Conservation (phyloP, 1,284 basidiomycete species). For the Pascua guehoae region DNA sequence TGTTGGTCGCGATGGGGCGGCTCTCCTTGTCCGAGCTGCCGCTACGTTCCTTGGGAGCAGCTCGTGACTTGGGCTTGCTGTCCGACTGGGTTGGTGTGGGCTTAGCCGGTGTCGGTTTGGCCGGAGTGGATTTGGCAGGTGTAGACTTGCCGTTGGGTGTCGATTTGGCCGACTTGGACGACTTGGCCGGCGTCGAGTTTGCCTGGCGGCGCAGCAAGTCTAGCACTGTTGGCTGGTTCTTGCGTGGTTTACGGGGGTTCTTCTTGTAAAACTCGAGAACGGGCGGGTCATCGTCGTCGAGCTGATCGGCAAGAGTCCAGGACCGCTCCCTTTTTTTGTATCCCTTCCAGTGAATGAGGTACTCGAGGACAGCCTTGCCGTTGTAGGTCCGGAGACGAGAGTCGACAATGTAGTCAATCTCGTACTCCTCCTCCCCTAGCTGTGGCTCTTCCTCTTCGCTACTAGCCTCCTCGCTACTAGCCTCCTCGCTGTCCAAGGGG, state of each 20-base stretch:
- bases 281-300: slow-evolving; percentile 47
- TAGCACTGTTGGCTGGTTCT: slow-evolving; percentile 2
- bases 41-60: background rate
- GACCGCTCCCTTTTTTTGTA: slow-evolving; percentile 30
- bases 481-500: background rate
- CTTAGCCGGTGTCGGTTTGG: background rate
- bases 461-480: background rate
- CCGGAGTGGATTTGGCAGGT: background rate
- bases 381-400: slow-evolving; percentile 23
- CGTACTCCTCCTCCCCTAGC: slow-evolving; percentile 36
- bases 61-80: background rate
- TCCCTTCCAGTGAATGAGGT: slow-evolving; percentile 38
- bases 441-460: slow-evolving; percentile 7
- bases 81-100: background rate
- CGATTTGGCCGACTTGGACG: background rate
- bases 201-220: slow-evolving; percentile 4
- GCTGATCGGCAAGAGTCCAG: slow-evolving; percentile 36
- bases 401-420: slow-evolving; percentile 41
- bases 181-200: background rate
- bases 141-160: background rate
- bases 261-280: slow-evolving; percentile 32
- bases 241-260: slow-evolving; percentile 27
- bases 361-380: slow-evolving; percentile 29
- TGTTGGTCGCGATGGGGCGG: background rate
- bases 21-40: slow-evolving; percentile 2